These are phyloP conservation scores for Orbilia brochopaga DNA, from an alignment of 2,329 filamentous ascomycete genomes.

Conservation along the genomic window DNA sequence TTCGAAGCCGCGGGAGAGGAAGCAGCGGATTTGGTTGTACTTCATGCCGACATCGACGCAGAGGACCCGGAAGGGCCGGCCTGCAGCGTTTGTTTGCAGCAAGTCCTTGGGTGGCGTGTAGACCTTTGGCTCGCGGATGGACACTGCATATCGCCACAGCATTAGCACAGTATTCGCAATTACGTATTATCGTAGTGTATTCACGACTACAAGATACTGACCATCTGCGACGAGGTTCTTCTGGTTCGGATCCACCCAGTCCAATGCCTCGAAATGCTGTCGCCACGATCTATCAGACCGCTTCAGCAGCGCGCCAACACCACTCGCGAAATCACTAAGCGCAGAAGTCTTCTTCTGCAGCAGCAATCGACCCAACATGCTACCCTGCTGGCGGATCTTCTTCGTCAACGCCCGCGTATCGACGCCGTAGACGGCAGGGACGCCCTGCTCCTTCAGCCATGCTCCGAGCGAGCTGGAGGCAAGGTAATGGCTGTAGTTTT, in stretches of 20 bases:
- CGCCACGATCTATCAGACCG: conserved; percentile 62
- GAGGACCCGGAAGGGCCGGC: conserved; percentile 82
- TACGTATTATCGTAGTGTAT: background rate
- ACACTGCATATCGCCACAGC: conserved; percentile 67
- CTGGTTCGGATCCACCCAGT: conserved; percentile 90
- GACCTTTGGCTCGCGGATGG: conserved; percentile 81
- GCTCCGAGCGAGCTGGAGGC: conserved; percentile 86
- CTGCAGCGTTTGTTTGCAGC: conserved; percentile 83
- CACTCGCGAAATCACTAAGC: conserved; percentile 56
- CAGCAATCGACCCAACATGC: conserved; percentile 91
- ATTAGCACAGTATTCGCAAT: conserved; percentile 26
- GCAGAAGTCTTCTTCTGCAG: conserved; percentile 66
- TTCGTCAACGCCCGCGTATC: conserved; percentile 94
- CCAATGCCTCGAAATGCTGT: conserved; percentile 74
- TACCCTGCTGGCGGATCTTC: conserved; percentile 89
- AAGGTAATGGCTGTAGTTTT: conserved; percentile 93
- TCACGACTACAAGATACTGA: conserved; percentile 68
- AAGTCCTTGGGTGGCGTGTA: conserved; percentile 76
- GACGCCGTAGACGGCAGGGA: conserved; percentile 92
- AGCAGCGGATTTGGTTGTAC: conserved; percentile 94
- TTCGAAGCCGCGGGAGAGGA: conserved; percentile 88
- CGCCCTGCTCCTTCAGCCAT: conserved; percentile 94
- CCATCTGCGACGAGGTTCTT: conserved; percentile 93
- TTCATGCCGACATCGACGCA: conserved; percentile 98
- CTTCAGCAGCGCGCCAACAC: conserved; percentile 58